Percentiles rank a stretch among this genome's conserved stretches.
These are phyloP conservation scores for Fusarium setosum DNA, from an alignment of 2,329 filamentous ascomycete genomes.

Conservation along the genomic window DNA sequence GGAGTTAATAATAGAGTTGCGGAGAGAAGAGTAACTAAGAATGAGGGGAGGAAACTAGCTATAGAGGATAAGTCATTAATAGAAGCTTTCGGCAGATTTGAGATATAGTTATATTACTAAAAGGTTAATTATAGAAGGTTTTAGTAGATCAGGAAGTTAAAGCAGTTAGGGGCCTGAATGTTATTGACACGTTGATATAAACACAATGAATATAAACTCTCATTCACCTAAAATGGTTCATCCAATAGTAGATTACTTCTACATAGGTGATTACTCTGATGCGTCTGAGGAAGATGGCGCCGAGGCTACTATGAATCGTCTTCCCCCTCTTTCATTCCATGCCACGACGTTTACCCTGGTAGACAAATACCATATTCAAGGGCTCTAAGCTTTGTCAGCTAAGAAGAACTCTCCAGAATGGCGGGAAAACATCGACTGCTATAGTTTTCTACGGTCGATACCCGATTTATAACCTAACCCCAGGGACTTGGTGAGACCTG, in stretches of 20 bases:
- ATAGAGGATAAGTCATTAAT: too few relatives aligned
- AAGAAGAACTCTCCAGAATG: constrained; percentile 11
- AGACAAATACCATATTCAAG: constrained; percentile 28
- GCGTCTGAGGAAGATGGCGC: not conserved
- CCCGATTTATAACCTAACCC: not conserved
- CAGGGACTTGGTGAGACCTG: too few relatives aligned
- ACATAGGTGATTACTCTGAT: constrained; percentile 10
- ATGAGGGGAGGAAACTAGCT: too few relatives aligned
- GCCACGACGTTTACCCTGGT: constrained; percentile 17
- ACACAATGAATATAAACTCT: too few relatives aligned
- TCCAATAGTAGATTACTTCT: constrained; percentile 31
- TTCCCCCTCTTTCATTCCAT: not conserved
- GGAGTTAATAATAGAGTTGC: too few relatives aligned
- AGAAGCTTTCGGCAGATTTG: too few relatives aligned
- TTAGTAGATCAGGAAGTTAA: too few relatives aligned
- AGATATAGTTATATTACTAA: too few relatives aligned
- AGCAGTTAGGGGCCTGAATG: too few relatives aligned
- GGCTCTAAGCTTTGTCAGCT: not conserved
- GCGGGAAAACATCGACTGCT: not conserved
- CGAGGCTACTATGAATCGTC: not conserved
- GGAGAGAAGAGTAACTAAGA: too few relatives aligned
- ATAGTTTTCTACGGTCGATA: constrained; percentile 10
- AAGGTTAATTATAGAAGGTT: too few relatives aligned
- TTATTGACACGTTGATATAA: too few relatives aligned
- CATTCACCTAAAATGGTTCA: not conserved